phyloP scores from a whole-genome alignment of 257 asterid genomes.

The Nemophila menziesii region DNA sequence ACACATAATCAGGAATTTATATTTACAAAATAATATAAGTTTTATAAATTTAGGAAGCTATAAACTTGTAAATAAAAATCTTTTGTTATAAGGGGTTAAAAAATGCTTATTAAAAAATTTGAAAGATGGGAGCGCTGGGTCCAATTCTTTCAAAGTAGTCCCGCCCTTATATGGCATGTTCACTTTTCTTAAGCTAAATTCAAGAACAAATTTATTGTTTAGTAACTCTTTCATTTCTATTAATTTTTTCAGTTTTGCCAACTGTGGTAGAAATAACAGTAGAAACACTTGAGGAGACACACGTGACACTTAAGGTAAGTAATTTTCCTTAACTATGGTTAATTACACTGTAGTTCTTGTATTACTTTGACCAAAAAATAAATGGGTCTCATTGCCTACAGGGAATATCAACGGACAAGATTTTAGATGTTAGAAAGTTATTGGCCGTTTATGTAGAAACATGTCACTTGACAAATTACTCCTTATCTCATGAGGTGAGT shows the following conservation, averaged over 20 bases:
- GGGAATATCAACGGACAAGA: conserved; percentile 95
- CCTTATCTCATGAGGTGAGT: conserved; percentile 77
- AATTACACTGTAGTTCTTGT: too few relatives aligned
- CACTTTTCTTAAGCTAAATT: not conserved
- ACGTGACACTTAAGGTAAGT: conserved; percentile 63
- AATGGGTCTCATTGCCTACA: conserved; percentile 13
- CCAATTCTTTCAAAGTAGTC: conserved; percentile 80
- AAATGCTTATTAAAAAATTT: too few relatives aligned
- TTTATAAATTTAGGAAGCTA: too few relatives aligned
- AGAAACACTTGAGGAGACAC: conserved; percentile 55
- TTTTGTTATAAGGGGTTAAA: too few relatives aligned
- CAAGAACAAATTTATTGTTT: not conserved
- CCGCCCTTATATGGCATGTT: conserved; percentile 38
- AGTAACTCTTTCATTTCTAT: not conserved
- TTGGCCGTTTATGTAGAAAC: conserved; percentile 62
- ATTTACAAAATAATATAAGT: too few relatives aligned
- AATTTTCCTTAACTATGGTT: too few relatives aligned
- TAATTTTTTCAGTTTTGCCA: conserved; percentile 43
- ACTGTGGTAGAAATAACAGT: conserved; percentile 48
- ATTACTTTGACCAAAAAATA: too few relatives aligned
- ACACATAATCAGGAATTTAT: too few relatives aligned
- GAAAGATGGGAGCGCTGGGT: conserved; percentile 90
- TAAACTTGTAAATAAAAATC: too few relatives aligned
- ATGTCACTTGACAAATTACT: conserved; percentile 71
- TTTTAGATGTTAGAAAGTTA: conserved; percentile 77